phyloP scores from a whole-genome alignment of 139 green algal genomes.

The Closterium sp. region DNA sequence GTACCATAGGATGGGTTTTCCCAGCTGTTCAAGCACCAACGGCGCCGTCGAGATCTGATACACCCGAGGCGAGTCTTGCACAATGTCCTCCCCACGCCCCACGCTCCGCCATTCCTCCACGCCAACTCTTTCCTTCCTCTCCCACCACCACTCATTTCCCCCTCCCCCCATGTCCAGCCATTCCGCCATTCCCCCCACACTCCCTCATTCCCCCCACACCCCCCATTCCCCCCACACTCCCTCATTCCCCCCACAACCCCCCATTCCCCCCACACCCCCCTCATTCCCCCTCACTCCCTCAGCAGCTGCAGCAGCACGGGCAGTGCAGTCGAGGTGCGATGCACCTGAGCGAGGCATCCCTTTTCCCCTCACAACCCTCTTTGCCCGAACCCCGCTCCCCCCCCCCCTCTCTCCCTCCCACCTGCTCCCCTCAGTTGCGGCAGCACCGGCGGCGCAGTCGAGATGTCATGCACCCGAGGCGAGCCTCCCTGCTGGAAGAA shows the following conservation, averaged over 20 bases:
- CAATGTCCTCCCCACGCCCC: too few species aligned
- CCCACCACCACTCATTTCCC: background rate
- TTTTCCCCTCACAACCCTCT: too few species aligned
- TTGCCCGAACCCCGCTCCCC: too few species aligned
- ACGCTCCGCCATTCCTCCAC: too few species aligned
- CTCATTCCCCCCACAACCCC: background rate
- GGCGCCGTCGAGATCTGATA: too few species aligned
- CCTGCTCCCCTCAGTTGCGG: background rate
- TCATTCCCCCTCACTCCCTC: background rate
- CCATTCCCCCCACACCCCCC: background rate
- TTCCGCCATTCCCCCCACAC: background rate
- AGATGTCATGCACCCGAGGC: background rate
- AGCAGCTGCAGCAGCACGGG: too few species aligned
- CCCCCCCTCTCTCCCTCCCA: too few species aligned
- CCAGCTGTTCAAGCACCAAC: too few species aligned
- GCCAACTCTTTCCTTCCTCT: background rate
- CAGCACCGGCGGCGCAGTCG: background rate
- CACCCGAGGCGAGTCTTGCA: too few species aligned
- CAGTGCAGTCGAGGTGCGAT: too few species aligned
- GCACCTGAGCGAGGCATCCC: too few species aligned
- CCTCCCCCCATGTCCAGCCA: background rate
- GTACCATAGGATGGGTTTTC: too few species aligned
- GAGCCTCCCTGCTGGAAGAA: background rate
- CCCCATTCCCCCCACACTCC: background rate
- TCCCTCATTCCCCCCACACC: background rate